Evolutionary conservation across 2,329 filamentous ascomycete genomes (phyloP).

Genomic region (Diaporthe capsici): DNA sequence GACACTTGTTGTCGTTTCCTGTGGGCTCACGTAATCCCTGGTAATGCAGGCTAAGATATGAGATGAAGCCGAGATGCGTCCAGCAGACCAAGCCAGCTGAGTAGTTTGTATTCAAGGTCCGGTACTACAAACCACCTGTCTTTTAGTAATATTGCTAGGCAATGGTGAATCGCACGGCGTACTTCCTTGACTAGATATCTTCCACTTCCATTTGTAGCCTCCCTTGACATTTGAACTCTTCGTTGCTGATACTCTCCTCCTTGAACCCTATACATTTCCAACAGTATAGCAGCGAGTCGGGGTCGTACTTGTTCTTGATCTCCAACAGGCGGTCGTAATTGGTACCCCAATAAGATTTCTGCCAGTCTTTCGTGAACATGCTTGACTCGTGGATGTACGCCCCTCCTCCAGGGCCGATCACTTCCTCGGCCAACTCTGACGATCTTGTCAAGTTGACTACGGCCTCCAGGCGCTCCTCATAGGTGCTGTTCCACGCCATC

Average conservation of each 20-base stretch:
- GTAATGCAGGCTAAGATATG: background rate
- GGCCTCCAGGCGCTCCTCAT: constrained; percentile 3
- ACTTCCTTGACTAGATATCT: background rate
- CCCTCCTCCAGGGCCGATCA: constrained; percentile 15
- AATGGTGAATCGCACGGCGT: background rate
- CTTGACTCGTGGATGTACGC: constrained; percentile 26
- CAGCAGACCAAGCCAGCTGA: background rate
- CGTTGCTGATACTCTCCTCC: background rate
- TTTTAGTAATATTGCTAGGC: no score
- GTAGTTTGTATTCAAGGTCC: background rate
- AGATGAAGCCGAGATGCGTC: background rate
- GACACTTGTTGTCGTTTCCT: background rate
- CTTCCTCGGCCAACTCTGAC: background rate
- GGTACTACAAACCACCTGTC: background rate
- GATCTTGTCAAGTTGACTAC: constrained; percentile 13
- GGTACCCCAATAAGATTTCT: constrained; percentile 1
- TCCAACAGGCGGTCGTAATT: constrained; percentile 11
- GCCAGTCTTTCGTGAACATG: constrained; percentile 12
- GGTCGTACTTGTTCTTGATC: constrained; percentile 21
- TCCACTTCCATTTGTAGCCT: background rate
- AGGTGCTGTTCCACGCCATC: constrained; percentile 30
- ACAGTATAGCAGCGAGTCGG: background rate
- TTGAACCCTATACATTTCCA: constrained; percentile 31
- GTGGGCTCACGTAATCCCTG: background rate
- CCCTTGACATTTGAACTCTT: constrained; percentile 3